phyloP scores from a whole-genome alignment of 306 rosid species.

The Trifolium fragiferum region DNA sequence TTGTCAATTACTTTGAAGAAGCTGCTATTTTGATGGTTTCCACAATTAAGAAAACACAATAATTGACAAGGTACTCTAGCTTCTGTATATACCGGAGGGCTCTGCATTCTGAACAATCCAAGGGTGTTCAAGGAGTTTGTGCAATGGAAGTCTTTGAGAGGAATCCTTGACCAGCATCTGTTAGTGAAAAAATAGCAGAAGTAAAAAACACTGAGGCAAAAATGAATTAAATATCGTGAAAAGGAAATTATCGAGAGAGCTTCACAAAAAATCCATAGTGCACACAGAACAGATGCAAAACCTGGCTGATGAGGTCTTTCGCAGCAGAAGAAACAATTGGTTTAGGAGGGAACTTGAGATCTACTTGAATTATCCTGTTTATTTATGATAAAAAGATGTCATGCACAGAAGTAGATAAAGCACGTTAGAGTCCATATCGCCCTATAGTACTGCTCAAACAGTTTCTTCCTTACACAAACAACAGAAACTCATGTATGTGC shows the following conservation, averaged over 20 bases:
- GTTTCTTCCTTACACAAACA: too few relatives aligned
- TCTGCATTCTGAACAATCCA: slow-evolving; percentile 98
- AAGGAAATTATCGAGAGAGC: not conserved
- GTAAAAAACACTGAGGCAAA: slow-evolving; percentile 18
- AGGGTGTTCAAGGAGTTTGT: slow-evolving; percentile 94
- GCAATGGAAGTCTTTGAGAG: slow-evolving; percentile 77
- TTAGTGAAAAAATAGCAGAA: not conserved
- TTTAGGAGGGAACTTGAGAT: slow-evolving; percentile 90
- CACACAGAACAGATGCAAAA: slow-evolving; percentile 28
- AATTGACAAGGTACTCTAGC: slow-evolving; percentile 43
- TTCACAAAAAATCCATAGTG: not conserved
- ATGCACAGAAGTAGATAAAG: not conserved
- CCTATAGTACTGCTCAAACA: not conserved
- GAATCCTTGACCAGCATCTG: slow-evolving; percentile 98
- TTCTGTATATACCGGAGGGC: slow-evolving; percentile 83
- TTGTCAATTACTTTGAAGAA: slow-evolving; percentile 31
- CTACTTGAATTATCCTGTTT: slow-evolving; percentile 89
- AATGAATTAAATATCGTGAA: not conserved
- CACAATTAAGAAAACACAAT: slow-evolving; percentile 5
- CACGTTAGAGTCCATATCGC: not conserved
- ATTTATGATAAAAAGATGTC: slow-evolving; percentile 5
- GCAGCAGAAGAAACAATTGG: slow-evolving; percentile 92
- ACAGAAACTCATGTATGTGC: not conserved
- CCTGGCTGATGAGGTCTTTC: slow-evolving; percentile 96
- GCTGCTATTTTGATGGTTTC: slow-evolving; percentile 31